Conservation (phyloP, 2,329 filamentous ascomycete species). For the Bertia moriformis region DNA sequence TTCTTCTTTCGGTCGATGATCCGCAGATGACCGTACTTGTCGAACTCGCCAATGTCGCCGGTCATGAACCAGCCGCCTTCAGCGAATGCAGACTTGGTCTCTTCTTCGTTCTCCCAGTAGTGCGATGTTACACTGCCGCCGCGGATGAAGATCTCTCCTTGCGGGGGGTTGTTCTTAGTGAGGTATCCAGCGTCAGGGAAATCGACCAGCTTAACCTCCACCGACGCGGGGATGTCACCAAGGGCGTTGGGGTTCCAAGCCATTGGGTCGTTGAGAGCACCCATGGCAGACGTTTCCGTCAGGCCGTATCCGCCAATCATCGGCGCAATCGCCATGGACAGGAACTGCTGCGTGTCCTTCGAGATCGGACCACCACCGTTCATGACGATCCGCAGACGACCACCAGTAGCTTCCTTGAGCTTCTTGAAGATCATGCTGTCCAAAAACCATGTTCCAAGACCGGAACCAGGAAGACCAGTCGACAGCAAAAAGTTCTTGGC, state of each 20-base stretch:
- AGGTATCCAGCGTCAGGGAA: constrained; percentile 72
- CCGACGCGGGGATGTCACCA: constrained; percentile 57
- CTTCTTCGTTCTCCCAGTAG: constrained; percentile 67
- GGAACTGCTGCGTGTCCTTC: constrained; percentile 74
- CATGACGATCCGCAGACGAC: constrained; percentile 65
- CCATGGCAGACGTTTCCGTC: constrained; percentile 72
- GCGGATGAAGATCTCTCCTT: constrained; percentile 81
- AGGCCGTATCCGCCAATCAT: constrained; percentile 84
- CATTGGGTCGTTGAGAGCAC: constrained; percentile 58
- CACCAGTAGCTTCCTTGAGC: constrained; percentile 78
- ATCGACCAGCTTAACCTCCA: constrained; percentile 77
- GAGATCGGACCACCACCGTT: constrained; percentile 76
- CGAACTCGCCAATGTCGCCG: constrained; percentile 70
- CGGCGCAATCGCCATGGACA: constrained; percentile 75
- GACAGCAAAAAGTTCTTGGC: constrained; percentile 34
- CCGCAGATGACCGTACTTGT: constrained; percentile 54
- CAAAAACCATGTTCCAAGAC: constrained; percentile 29
- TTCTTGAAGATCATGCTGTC: constrained; percentile 80
- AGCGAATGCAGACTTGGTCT: constrained; percentile 57
- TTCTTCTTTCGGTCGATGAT: constrained; percentile 86
- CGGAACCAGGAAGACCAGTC: constrained; percentile 47
- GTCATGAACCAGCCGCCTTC: constrained; percentile 78
- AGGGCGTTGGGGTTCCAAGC: constrained; percentile 65
- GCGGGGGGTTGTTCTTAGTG: constrained; percentile 61
- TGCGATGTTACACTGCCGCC: constrained; percentile 55